Conservation (phyloP, 345 rosid species). For the Clarkia xantiana region DNA sequence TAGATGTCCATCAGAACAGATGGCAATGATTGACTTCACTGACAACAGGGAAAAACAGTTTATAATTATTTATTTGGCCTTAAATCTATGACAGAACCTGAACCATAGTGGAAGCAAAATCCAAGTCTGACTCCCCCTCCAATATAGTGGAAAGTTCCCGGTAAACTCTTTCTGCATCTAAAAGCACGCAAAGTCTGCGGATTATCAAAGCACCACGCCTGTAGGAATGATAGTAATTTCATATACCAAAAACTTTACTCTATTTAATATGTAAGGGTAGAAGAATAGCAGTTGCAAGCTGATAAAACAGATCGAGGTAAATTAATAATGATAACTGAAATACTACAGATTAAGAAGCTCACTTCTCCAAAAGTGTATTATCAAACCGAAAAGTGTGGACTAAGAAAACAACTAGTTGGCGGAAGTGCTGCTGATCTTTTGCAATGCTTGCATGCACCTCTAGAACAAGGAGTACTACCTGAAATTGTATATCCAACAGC, state of each 20-base stretch:
- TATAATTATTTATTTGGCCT: not conserved
- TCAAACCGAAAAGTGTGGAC: constrained; percentile 81
- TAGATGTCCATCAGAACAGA: not conserved
- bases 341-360: constrained; percentile 16
- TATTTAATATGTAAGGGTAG: not conserved
- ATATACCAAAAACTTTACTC: not conserved
- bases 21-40: not conserved
- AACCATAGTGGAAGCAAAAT: constrained; percentile 95
- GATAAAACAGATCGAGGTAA: constrained; percentile 6
- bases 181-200: constrained; percentile 81
- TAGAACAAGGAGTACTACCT: constrained; percentile 96
- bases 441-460: constrained; percentile 99
- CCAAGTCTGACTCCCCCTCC: constrained; percentile 91
- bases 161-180: constrained; percentile 91
- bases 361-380: constrained; percentile 85
- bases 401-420: constrained; percentile 84
- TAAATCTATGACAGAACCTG: constrained; percentile 38
- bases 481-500: not conserved
- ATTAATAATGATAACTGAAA: constrained; percentile 1
- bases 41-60: not conserved
- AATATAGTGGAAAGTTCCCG: constrained; percentile 81
- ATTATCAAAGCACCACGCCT: constrained; percentile 99
- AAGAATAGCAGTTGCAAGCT: not conserved
- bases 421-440: constrained; percentile 75
- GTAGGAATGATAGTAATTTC: constrained; percentile 5